These are phyloP conservation scores for Kockovaella imperatae DNA, from an alignment of 768 basidiomycete species.

Conservation along the genomic window DNA sequence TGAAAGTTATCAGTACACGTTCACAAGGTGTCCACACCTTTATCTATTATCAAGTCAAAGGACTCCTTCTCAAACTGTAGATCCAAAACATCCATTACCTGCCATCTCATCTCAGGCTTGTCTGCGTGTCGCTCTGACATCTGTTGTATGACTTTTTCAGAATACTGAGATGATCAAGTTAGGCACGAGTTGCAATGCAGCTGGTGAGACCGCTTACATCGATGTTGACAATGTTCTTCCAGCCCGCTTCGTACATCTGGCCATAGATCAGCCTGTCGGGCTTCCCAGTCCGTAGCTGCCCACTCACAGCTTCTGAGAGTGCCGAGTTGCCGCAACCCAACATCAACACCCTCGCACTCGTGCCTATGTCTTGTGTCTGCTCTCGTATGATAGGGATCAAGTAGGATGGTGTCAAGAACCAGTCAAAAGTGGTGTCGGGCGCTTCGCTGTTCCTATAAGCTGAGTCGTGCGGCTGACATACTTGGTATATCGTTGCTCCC, in stretches of 20 bases:
- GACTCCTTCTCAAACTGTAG: slow-evolving; percentile 37
- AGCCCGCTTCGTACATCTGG: slow-evolving; percentile 45
- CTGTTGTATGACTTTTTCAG: slow-evolving; percentile 39
- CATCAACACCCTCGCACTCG: slow-evolving; percentile 33
- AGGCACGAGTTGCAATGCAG: not conserved
- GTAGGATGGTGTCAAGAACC: slow-evolving; percentile 42
- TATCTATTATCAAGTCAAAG: slow-evolving; percentile 45
- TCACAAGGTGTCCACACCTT: slow-evolving; percentile 21
- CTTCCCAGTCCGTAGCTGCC: not conserved
- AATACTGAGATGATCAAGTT: slow-evolving; percentile 26
- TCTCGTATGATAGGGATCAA: slow-evolving; percentile 34
- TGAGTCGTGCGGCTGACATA: slow-evolving; percentile 9
- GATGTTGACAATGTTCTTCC: slow-evolving; percentile 43
- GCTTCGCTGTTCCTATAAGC: slow-evolving; percentile 25
- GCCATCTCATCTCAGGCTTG: slow-evolving; percentile 41
- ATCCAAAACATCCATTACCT: slow-evolving; percentile 45
- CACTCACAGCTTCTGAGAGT: slow-evolving; percentile 38
- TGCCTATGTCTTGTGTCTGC: slow-evolving; percentile 23
- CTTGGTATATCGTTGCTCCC: slow-evolving; percentile 43
- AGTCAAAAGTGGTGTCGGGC: slow-evolving; percentile 41
- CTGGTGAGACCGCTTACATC: slow-evolving; percentile 28
- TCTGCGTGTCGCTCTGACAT: slow-evolving; percentile 38
- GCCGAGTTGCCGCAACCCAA: slow-evolving; percentile 42
- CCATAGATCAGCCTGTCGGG: not conserved
- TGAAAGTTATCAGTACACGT: slow-evolving; percentile 2